Conservation (phyloP, 768 basidiomycete species). For the Xanthoconium purpureum region DNA sequence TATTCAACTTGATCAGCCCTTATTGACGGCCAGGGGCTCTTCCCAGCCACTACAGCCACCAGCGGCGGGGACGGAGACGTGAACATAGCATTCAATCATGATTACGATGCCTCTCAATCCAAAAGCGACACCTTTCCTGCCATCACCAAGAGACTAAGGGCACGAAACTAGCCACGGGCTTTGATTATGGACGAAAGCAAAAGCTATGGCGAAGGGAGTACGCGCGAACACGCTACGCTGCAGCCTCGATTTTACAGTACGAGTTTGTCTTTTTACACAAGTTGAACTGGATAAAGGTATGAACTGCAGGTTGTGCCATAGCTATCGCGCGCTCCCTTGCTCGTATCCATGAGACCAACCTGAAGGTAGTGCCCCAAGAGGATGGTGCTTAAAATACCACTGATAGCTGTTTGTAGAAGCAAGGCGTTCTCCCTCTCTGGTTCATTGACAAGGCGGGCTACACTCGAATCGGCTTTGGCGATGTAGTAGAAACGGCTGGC, state of each 20-base stretch:
- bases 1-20: conserved; percentile 1
- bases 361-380: conserved; percentile 58
- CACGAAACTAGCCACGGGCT: conserved; percentile 84
- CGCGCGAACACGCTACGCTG: conserved; percentile 95
- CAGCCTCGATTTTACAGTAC: conserved; percentile 92
- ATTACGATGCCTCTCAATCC: conserved; percentile 41
- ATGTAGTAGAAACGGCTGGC: conserved; percentile 81
- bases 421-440: conserved; percentile 96
- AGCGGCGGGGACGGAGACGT: conserved; percentile 95
- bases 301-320: conserved; percentile 67
- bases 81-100: conserved; percentile 85
- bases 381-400: neutral
- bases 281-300: neutral
- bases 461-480: conserved; percentile 74
- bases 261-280: conserved; percentile 2
- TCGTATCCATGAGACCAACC: conserved; percentile 96
- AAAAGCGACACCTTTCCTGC: conserved; percentile 83
- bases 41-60: conserved; percentile 83
- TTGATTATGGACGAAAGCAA: conserved; percentile 94
- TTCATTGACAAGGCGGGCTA: conserved; percentile 87
- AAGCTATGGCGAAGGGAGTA: conserved; percentile 97
- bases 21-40: conserved; percentile 60
- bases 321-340: conserved; percentile 94
- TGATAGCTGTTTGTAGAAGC: conserved; percentile 61
- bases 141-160: conserved; percentile 86